phyloP scores from a whole-genome alignment of 108 stramenopile genomes.

The Schizochytrium sp. region DNA sequence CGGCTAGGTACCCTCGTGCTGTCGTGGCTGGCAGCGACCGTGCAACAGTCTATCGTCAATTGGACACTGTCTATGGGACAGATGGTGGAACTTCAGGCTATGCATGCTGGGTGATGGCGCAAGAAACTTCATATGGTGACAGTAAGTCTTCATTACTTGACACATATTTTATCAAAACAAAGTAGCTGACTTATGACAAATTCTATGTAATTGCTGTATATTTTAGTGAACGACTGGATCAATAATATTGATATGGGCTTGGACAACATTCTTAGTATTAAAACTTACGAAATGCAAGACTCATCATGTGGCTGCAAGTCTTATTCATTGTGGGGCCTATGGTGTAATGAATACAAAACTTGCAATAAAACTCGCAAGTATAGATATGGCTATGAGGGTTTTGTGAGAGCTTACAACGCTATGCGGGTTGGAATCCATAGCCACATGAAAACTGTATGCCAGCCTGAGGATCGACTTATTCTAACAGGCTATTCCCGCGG shows the following conservation, averaged over 20 bases:
- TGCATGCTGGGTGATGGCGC: slow-evolving; percentile 13
- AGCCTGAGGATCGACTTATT: neutral
- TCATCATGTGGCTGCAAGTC: neutral
- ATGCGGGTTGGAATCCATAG: neutral
- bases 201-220: too few relatives aligned
- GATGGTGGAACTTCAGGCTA: neutral
- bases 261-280: slow-evolving; percentile 9
- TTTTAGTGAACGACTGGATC: neutral
- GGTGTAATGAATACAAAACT: slow-evolving; percentile 17
- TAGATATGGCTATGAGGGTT: slow-evolving; percentile 18
- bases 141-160: too few relatives aligned
- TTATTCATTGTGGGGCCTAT: neutral
- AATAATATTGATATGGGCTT: slow-evolving; percentile 39
- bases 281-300: neutral
- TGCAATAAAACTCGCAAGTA: neutral
- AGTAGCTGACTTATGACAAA: too few relatives aligned
- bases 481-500: slow-evolving; percentile 41
- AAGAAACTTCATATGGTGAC: neutral
- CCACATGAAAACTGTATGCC: neutral
- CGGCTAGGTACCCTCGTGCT: neutral
- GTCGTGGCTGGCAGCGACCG: neutral
- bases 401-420: slow-evolving; percentile 35
- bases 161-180: too few relatives aligned
- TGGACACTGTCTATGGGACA: neutral
- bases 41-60: slow-evolving; percentile 14